Base-by-base conservation (phyloP, 768 basidiomycete genomes). In the Termitomyces sp. region DNA sequence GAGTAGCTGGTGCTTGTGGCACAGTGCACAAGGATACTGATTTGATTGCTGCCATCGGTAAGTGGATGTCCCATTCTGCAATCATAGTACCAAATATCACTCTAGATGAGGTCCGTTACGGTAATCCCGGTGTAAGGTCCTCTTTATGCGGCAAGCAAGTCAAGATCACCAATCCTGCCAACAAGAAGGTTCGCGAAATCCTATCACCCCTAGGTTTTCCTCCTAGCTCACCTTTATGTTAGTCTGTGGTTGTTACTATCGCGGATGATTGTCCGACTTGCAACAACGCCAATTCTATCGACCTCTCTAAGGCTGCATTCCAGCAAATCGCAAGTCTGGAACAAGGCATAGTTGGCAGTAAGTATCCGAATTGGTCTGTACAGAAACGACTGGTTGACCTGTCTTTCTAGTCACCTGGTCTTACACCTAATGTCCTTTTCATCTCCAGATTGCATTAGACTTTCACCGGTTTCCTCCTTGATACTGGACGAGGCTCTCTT, bases 181-280 rank as follows among this genome's bases (percentile, higher is more conserved):
- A 82, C 72, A 76, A 79, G 50, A 81, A 84, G 70, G 77, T 75
- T 61, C 24, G 65, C 46, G 43, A 22, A 48, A 49, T 51, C 57
- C 22, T 42, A 35, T n/a, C n/a, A n/a, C n/a, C n/a, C n/a, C n/a
- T n/a, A 52, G 22, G 48, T 24, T 46, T 59, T 42, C 33, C 58
- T 52, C 57, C 4, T 26, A 26, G 42, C 43, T 56, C 2, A 57
- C 44, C 28, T 6, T 62, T 26, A 30, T n/a, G 32, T 63, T 24
- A 76, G 70, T 67, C 70, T n/a, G 79, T 89, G 58, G 76, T 70
- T 4, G 92, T 85, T 46, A 80, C 76, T 26, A 77, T 97, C 61
- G 90, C 81, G 13, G 92, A 94, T 63, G 85, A 79, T 38, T 97
- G 93, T 78, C 92, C 92, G 26, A 87, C 86, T 20, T 96, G 92